A percentile compares a stretch with the other conserved stretches of the same genome.
These are phyloP conservation scores for Globisporangium solare DNA, from an alignment of 352 stramenopile genomes.

Conservation along the genomic window DNA sequence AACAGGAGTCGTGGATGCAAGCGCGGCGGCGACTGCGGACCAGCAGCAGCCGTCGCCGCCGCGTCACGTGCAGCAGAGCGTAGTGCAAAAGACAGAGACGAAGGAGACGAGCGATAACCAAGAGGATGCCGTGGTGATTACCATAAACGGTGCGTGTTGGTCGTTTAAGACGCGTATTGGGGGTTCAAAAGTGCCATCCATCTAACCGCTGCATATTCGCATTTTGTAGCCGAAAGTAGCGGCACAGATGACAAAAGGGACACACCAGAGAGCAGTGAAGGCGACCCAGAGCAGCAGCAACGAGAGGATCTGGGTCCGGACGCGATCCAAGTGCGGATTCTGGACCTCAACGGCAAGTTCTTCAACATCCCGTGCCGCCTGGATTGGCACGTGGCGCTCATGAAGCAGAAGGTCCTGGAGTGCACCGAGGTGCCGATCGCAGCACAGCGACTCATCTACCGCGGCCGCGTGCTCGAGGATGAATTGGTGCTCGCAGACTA, in stretches of 20 bases:
- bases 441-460: slow-evolving; percentile 89
- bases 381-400: slow-evolving; percentile 54
- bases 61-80: background rate
- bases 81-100: background rate
- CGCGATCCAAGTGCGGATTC: slow-evolving; percentile 61
- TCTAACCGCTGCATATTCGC: background rate
- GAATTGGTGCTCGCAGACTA: slow-evolving; percentile 67
- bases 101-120: slow-evolving; percentile 4
- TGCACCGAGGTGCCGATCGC: slow-evolving; percentile 60
- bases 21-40: no score
- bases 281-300: background rate
- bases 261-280: slow-evolving; percentile 4
- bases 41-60: no score
- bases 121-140: slow-evolving; percentile 3
- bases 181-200: no score
- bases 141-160: slow-evolving; percentile 2
- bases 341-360: slow-evolving; percentile 85
- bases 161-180: background rate
- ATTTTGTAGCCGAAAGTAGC: slow-evolving; percentile 4
- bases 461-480: slow-evolving; percentile 86
- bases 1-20: no score
- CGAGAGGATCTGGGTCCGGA: slow-evolving; percentile 22
- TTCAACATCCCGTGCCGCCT: slow-evolving; percentile 65
- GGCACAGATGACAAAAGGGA: slow-evolving; percentile 9
- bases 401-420: slow-evolving; percentile 76